These are phyloP conservation scores for Biancaea sappan DNA, from an alignment of 306 rosid genomes.

Conservation along the genomic window DNA sequence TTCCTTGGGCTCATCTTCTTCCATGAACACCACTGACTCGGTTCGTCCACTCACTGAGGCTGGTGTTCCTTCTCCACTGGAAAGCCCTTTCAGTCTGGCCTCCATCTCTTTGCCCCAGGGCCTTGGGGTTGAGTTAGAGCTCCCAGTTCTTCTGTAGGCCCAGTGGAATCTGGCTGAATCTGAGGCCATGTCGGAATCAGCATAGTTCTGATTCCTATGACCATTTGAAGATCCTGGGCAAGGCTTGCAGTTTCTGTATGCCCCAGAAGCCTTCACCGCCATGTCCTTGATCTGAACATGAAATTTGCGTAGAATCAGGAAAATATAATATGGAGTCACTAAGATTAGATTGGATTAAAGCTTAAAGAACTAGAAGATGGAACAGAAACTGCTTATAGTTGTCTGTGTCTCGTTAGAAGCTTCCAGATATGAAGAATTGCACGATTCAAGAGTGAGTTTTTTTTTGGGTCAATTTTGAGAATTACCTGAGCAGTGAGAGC, in stretches of 20 bases:
- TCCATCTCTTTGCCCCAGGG: conserved; percentile 90
- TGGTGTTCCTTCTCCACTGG: conserved; percentile 97
- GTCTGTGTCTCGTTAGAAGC: background rate
- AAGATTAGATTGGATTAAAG: background rate
- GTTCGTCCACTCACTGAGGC: conserved; percentile 83
- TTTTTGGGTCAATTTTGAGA: background rate
- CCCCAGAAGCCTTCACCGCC: conserved; percentile 96
- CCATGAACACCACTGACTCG: conserved; percentile 81
- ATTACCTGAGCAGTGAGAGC: conserved; percentile 90
- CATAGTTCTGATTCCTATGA: conserved; percentile 51
- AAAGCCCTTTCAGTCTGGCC: conserved; percentile 71
- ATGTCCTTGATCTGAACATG: conserved; percentile 86
- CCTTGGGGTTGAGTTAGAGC: conserved; percentile 86
- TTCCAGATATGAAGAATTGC: background rate
- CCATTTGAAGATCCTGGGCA: conserved; percentile 74
- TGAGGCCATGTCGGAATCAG: conserved; percentile 79
- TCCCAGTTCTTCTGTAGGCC: conserved; percentile 77
- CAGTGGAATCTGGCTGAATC: conserved; percentile 79
- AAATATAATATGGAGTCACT: background rate
- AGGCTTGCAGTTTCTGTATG: conserved; percentile 91
- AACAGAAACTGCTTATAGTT: background rate
- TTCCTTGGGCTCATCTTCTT: conserved; percentile 93
- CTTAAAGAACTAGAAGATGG: background rate
- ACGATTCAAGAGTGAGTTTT: background rate
- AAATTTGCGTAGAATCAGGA: background rate